Percentiles rank a stretch among this genome's conserved stretches.
Conservation (phyloP, 768 basidiomycete species). For the Boletus barrowsii region DNA sequence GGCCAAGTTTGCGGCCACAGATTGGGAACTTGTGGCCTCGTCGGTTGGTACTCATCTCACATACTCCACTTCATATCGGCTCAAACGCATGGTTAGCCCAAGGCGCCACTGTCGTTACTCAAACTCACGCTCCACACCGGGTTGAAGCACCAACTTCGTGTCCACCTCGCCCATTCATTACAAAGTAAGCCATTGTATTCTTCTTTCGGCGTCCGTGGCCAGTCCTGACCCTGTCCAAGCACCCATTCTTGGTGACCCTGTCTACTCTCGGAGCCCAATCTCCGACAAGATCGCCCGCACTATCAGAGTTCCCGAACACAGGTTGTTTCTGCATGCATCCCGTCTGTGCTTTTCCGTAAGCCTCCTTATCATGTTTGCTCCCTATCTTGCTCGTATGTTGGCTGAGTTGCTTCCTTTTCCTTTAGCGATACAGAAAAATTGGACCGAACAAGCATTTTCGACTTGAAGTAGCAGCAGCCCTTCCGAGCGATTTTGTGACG, state of each 20-base stretch:
- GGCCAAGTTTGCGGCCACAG: constrained; percentile 35
- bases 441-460: constrained; percentile 48
- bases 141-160: constrained; percentile 68
- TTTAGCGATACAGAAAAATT: constrained; percentile 46
- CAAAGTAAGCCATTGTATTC: constrained; percentile 35
- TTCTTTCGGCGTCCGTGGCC: neutral
- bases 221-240: constrained; percentile 37
- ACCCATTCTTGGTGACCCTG: constrained; percentile 61
- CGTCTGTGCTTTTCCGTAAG: constrained; percentile 55
- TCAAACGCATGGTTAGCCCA: constrained; percentile 33
- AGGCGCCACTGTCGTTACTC: constrained; percentile 53
- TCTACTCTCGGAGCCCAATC: constrained; percentile 42
- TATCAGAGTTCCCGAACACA: constrained; percentile 39
- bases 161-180: constrained; percentile 55
- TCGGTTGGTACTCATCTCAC: constrained; percentile 44
- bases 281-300: constrained; percentile 30
- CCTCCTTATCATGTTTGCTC: neutral
- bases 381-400: neutral
- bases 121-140: constrained; percentile 58
- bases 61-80: constrained; percentile 16
- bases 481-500: constrained; percentile 53
- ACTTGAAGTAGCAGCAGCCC: constrained; percentile 53
- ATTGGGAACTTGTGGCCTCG: constrained; percentile 58
- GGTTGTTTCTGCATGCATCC: constrained; percentile 62
- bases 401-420: neutral